phyloP scores from a whole-genome alignment of 352 stramenopile genomes.

The Phytophthora kernoviae region DNA sequence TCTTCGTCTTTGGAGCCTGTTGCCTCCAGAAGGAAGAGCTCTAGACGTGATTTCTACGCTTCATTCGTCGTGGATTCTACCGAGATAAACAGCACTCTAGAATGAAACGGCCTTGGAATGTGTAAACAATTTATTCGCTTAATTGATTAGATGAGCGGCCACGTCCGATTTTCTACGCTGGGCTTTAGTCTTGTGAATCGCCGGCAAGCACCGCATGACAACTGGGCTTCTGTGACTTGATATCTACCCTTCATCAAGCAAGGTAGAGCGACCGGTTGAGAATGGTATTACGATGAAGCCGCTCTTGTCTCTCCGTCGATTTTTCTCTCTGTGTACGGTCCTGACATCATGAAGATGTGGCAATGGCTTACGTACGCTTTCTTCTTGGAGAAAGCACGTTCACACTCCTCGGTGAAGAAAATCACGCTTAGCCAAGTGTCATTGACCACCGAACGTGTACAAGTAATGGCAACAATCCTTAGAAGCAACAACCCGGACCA shows the following conservation, averaged over 20 bases:
- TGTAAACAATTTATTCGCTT: neutral
- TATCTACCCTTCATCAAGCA: neutral
- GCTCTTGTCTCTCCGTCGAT: slow-evolving; percentile 1
- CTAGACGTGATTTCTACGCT: neutral
- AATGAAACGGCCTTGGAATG: neutral
- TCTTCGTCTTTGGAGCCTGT: neutral
- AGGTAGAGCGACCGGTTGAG: neutral
- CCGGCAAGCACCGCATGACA: neutral
- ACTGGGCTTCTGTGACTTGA: neutral
- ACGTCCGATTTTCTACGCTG: neutral
- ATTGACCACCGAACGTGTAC: neutral
- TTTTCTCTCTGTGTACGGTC: neutral
- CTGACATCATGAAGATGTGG: neutral
- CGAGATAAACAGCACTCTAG: neutral
- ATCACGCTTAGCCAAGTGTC: slow-evolving; percentile 1
- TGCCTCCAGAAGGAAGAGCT: neutral
- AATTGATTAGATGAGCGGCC: neutral
- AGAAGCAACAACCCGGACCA: neutral
- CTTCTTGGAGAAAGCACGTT: slow-evolving; percentile 4
- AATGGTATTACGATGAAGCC: neutral
- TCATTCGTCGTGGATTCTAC: slow-evolving; percentile 1
- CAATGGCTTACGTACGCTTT: slow-evolving; percentile 8
- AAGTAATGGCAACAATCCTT: neutral
- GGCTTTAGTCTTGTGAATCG: neutral
- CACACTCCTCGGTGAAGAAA: neutral